Evolutionary conservation across 306 rosid genomes (phyloP), one percentile per base, ranked within the genome.

Genomic region (Astragalus membranaceus): DNA sequence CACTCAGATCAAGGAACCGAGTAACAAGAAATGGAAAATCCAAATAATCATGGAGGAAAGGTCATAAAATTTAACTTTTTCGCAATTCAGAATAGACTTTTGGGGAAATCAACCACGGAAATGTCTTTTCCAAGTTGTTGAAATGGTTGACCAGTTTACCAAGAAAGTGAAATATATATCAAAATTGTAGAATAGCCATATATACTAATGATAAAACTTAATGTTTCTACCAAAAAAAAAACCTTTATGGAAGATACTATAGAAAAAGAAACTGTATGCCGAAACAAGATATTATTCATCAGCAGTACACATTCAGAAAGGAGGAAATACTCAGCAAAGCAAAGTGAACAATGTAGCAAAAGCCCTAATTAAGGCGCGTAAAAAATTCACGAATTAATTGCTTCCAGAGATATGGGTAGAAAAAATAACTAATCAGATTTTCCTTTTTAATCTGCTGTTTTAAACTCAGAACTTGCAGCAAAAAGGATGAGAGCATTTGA

Each of bases 41-140:
- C 50, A 41, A 26, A 52, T 60, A 60, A 9, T 11, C 55, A 55
- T 54, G 68, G 59, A 8, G 48, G 54, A 56, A 48, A 35, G 52
- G 35, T 62, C 62, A 50, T 4, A 49, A 73, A 61, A 30, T 17
- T 63, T 29, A 23, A 14, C 48, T 32, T 68, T 69, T 7, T 15
- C 10, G 48, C 8, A 15, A 37, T 14, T 69, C 60, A 29, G 16
- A 4, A 60, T 2, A 16, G 55, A 51, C 4, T 16, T 48, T 10
- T 26, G 9, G 3, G 56, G 33, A 63, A 61, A 36, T 39, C 13
- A 55, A 56, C 64, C 43, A 62, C 7, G 46, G 20, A 56, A 70
- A 75, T 64, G 77, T 10, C 80, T 52, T 55, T 56, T 42, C 37
- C 56, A 62, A 23, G 56, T 66, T 50, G 71, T 50, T 66, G 35